Percentiles rank a stretch among this genome's conserved stretches.
Conservation (phyloP, 805 yeast species). For the Saccharomycopsis babjevae region DNA sequence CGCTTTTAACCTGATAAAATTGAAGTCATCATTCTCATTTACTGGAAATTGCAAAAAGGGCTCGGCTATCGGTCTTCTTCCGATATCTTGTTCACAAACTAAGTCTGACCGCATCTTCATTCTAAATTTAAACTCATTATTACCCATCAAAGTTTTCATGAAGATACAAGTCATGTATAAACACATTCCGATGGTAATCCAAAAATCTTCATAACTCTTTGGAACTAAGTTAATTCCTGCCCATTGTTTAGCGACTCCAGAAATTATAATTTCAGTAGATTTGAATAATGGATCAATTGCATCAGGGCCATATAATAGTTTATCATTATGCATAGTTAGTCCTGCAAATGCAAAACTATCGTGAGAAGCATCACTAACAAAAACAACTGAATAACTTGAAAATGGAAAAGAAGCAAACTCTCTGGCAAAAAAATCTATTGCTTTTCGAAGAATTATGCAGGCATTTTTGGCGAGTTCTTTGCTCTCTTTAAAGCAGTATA, state of each 20-base stretch:
- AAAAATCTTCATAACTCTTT: slow-evolving; percentile 61
- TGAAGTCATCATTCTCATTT: slow-evolving; percentile 33
- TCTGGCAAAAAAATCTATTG: slow-evolving; percentile 71
- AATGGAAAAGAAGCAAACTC: slow-evolving; percentile 94
- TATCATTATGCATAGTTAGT: slow-evolving; percentile 48
- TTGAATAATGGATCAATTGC: slow-evolving; percentile 70
- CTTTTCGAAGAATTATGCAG: slow-evolving; percentile 64
- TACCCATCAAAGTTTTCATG: slow-evolving; percentile 63
- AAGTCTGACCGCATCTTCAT: slow-evolving; percentile 55
- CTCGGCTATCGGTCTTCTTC: slow-evolving; percentile 69
- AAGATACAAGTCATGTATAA: slow-evolving; percentile 73
- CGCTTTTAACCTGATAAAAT: slow-evolving; percentile 66
- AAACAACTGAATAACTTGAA: slow-evolving; percentile 66
- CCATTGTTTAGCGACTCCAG: slow-evolving; percentile 81
- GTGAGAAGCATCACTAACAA: slow-evolving; percentile 48
- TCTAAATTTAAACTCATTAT: slow-evolving; percentile 67
- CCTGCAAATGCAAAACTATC: slow-evolving; percentile 64
- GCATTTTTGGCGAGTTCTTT: slow-evolving; percentile 54
- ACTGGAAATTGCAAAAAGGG: slow-evolving; percentile 63
- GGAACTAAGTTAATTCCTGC: slow-evolving; percentile 88
- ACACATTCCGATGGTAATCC: slow-evolving; percentile 85
- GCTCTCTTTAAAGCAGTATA: slow-evolving; percentile 55
- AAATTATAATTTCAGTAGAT: slow-evolving; percentile 57
- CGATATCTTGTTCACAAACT: slow-evolving; percentile 66
- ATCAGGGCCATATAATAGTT: slow-evolving; percentile 59